Percentiles rank a stretch among this genome's conserved stretches.
phyloP scores from a whole-genome alignment of 345 rosid genomes.

The Dipteronia sinensis region DNA sequence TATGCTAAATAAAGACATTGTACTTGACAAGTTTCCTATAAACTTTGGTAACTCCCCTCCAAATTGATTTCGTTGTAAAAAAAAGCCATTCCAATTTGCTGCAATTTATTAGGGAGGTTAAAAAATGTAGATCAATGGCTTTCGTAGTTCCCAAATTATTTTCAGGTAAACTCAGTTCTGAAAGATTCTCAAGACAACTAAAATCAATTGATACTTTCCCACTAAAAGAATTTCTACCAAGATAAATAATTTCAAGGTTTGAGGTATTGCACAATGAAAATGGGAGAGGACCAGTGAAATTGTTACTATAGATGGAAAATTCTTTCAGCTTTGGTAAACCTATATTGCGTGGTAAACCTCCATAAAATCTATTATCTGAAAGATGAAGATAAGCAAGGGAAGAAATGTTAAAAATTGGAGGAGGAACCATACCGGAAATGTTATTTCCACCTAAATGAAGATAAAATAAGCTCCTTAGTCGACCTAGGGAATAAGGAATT shows the following conservation, averaged over 20 bases:
- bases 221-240: background rate
- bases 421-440: slow-evolving; percentile 19
- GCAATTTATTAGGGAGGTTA: too few relatives aligned
- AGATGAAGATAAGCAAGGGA: background rate
- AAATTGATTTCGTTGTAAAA: too few relatives aligned
- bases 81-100: too few relatives aligned
- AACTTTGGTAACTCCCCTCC: background rate
- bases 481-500: slow-evolving; percentile 17
- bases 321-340: slow-evolving; percentile 19
- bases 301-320: background rate
- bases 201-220: slow-evolving; percentile 18
- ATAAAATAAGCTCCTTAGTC: background rate
- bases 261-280: slow-evolving; percentile 30
- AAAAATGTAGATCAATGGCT: background rate
- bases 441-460: slow-evolving; percentile 10
- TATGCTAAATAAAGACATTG: fast-evolving
- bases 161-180: fast-evolving
- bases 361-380: background rate
- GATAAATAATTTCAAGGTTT: fast-evolving
- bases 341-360: slow-evolving; percentile 14
- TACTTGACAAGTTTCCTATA: background rate
- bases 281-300: slow-evolving; percentile 23
- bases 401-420: slow-evolving; percentile 24
- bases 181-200: background rate
- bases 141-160: background rate